A percentile compares a stretch with the other conserved stretches of the same genome.
phyloP scores from a whole-genome alignment of 192 early-diverging fungal genomes.

The Chytriomyces sp. region DNA sequence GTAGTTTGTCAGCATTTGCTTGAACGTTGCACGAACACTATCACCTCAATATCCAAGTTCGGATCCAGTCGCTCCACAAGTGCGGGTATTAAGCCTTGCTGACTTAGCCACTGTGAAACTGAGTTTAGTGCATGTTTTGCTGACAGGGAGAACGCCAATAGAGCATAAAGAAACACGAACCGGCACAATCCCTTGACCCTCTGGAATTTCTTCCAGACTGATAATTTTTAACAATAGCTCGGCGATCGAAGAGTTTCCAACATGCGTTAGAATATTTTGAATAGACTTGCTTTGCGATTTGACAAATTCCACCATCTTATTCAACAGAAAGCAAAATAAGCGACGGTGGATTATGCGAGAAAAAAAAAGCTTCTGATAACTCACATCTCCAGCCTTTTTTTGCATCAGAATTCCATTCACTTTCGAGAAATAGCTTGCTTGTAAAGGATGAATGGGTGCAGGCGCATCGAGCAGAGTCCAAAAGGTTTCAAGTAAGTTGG shows the following conservation, averaged over 20 bases:
- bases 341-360: neutral
- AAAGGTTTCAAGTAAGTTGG: slow-evolving; percentile 76
- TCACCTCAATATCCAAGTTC: slow-evolving; percentile 76
- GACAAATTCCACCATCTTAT: slow-evolving; percentile 85
- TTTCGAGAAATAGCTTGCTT: slow-evolving; percentile 91
- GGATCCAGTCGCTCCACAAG: slow-evolving; percentile 85
- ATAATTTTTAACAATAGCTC: slow-evolving; percentile 93
- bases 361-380: slow-evolving; percentile 8
- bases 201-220: slow-evolving; percentile 87
- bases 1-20: slow-evolving; percentile 2
- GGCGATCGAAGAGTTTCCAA: slow-evolving; percentile 85
- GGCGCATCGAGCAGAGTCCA: slow-evolving; percentile 85
- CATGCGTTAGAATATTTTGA: slow-evolving; percentile 77
- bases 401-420: slow-evolving; percentile 85
- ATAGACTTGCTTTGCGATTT: slow-evolving; percentile 78
- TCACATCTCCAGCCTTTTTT: slow-evolving; percentile 86
- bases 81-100: slow-evolving; percentile 74
- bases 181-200: slow-evolving; percentile 84
- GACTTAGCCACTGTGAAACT: slow-evolving; percentile 78
- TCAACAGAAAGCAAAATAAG: neutral
- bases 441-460: slow-evolving; percentile 74
- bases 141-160: slow-evolving; percentile 5
- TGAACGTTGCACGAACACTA: neutral
- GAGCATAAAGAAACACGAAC: slow-evolving; percentile 43
- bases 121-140: slow-evolving; percentile 3